Evolutionary conservation across 495 filamentous ascomycete genomes (phyloP).

Genomic region (Alectoria sarmentosa): DNA sequence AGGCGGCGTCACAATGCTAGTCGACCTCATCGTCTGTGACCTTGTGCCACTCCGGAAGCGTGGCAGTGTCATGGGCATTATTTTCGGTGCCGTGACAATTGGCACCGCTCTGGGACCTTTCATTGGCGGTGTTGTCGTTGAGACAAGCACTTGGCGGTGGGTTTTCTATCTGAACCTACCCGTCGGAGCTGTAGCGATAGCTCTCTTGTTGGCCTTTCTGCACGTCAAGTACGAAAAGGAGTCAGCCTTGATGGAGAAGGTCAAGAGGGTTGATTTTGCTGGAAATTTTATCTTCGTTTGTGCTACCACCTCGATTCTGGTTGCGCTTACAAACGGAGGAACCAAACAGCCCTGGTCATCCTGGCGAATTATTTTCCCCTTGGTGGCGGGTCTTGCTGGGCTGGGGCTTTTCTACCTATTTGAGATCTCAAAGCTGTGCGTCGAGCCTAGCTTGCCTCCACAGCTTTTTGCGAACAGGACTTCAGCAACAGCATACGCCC

Average conservation of each 20-base stretch:
- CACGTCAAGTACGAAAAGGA: slow-evolving; percentile 28
- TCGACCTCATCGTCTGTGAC: slow-evolving; percentile 32
- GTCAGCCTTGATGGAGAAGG: slow-evolving; percentile 27
- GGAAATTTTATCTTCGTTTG: slow-evolving; percentile 46
- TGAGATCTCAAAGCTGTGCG: slow-evolving; percentile 13
- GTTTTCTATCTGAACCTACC: slow-evolving; percentile 63
- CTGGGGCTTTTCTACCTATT: slow-evolving; percentile 18
- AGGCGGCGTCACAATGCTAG: not conserved
- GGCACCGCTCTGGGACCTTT: slow-evolving; percentile 34
- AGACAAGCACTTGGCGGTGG: slow-evolving; percentile 42
- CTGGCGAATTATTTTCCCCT: slow-evolving; percentile 38
- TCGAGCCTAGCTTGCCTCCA: slow-evolving; percentile 23
- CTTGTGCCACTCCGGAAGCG: slow-evolving; percentile 36
- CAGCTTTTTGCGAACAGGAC: slow-evolving; percentile 26
- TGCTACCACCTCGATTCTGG: slow-evolving; percentile 39
- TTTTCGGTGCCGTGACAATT: slow-evolving; percentile 24
- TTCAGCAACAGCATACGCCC: slow-evolving; percentile 18
- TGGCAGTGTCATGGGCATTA: slow-evolving; percentile 30
- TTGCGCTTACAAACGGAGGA: slow-evolving; percentile 51
- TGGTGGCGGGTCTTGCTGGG: slow-evolving; percentile 26
- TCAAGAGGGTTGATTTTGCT: slow-evolving; percentile 47
- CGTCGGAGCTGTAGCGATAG: slow-evolving; percentile 41
- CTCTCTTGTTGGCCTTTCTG: slow-evolving; percentile 46
- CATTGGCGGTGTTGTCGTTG: slow-evolving; percentile 19
- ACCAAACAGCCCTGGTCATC: slow-evolving; percentile 45